Evolutionary conservation across 163 green algal genomes (phyloP), one percentile per base, ranked within the genome.

Genomic region (Chlamydomonas reinhardtii): DNA sequence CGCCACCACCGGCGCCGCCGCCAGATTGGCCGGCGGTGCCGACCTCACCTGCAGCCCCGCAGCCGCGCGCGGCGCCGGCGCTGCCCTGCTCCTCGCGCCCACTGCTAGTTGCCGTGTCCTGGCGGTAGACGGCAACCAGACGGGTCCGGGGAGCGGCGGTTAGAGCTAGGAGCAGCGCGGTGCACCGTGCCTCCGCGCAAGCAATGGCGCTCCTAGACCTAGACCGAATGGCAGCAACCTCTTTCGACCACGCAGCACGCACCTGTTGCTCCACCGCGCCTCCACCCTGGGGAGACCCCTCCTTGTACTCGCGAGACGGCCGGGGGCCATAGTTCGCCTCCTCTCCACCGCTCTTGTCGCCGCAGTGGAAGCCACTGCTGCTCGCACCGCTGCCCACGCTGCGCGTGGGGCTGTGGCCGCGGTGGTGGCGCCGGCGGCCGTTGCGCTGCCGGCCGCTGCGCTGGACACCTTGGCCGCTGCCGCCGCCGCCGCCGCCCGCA

Each of bases 21-120:
- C 9, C 52, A 11, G 3, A 34, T 32, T 27, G 27, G 68, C 79
- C 68, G 48, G 16, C 32, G 15, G 5, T 27, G 24, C 22, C 68
- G 27, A 2, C 25, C 39, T 29, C 76, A 37, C 35, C 82, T 29
- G 27, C 56, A 54, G 52, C 68, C 5, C 37, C 77, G 70, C 29
- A 43, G n/a, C 48, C 52, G 32, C 88, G 24, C 56, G 66, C 16
- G 43, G 73, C 35, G 27, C 27, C 22, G 19, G 81, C 79, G 35
- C 48, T 56, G 48, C 14, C 48, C 14, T 56, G 48, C 48, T 71
- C 66, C 31, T 90, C 56, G 31, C 76, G 70, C 24, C 83, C 83
- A 25, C 89, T 86, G 65, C 89, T 92, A 4, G 89, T 92, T 8
- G 89, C 89, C 0, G 89, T 91, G 62, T 92, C 89, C 62, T 89